Percentiles rank a stretch among this genome's conserved stretches.
Conservation (phyloP, 2,329 filamentous ascomycete species). For the Pseudomassariella vexata region DNA sequence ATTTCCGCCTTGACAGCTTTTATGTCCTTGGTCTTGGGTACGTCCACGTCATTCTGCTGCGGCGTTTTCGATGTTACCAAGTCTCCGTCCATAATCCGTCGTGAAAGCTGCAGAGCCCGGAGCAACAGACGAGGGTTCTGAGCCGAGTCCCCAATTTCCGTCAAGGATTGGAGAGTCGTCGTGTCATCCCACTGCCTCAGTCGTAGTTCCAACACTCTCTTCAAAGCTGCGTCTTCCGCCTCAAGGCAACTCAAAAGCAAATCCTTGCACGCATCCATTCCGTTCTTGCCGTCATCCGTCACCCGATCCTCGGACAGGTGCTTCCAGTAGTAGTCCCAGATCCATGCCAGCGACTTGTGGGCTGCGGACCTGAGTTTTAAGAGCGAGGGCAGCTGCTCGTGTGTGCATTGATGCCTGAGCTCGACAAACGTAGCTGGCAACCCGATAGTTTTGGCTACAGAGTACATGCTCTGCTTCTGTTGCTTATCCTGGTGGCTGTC, state of each 20-base stretch:
- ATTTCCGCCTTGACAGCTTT: conserved; percentile 19
- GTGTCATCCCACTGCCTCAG: conserved; percentile 29
- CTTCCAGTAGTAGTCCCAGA: conserved; percentile 86
- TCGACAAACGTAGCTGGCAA: conserved; percentile 79
- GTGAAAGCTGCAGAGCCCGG: conserved; percentile 37
- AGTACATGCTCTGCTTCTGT: conserved; percentile 68
- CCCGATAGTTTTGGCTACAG: conserved; percentile 60
- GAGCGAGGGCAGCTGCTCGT: conserved; percentile 78
- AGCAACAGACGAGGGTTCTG: conserved; percentile 38
- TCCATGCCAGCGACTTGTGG: conserved; percentile 69
- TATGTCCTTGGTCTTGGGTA: conserved; percentile 10
- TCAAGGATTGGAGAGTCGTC: conserved; percentile 29
- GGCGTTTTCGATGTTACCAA: conserved; percentile 4
- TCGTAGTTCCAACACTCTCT: conserved; percentile 20
- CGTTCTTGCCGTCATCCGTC: conserved; percentile 3
- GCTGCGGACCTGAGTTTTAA: conserved; percentile 66
- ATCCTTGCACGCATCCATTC: conserved; percentile 20
- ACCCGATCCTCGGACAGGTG: conserved; percentile 26
- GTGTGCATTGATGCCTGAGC: conserved; percentile 81
- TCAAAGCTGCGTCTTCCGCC: conserved; percentile 11
- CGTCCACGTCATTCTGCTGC: background rate
- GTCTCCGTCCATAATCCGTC: conserved; percentile 29
- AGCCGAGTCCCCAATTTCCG: conserved; percentile 31
- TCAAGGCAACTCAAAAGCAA: conserved; percentile 32
- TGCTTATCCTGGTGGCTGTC: conserved; percentile 66